These are phyloP conservation scores for Bruguiera gymnorhiza DNA, from an alignment of 345 rosid genomes.

Conservation along the genomic window DNA sequence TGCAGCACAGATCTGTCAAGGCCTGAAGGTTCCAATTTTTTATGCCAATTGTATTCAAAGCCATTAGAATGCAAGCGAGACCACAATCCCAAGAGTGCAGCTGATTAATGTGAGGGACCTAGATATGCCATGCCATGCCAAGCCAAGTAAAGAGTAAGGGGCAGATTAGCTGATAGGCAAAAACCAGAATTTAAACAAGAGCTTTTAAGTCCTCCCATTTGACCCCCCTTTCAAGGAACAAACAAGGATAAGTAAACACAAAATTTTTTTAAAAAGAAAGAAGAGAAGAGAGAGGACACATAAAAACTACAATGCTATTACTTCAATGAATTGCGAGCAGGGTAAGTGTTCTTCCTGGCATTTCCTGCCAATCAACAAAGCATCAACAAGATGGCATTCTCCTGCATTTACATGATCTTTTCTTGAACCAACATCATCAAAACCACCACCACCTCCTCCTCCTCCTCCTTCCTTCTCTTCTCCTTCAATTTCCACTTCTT, in stretches of 20 bases:
- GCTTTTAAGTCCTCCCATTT: neutral
- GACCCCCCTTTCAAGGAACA: neutral
- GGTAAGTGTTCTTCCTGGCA: conserved; percentile 33
- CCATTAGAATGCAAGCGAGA: conserved; percentile 88
- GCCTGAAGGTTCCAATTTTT: conserved; percentile 46
- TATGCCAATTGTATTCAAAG: conserved; percentile 67
- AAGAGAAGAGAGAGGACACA: neutral
- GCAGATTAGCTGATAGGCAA: neutral
- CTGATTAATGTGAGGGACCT: conserved; percentile 87
- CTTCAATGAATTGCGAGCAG: conserved; percentile 44
- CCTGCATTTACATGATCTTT: conserved; percentile 15
- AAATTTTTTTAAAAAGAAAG: neutral
- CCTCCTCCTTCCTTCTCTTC: neutral
- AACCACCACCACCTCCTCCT: neutral
- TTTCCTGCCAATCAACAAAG: conserved; percentile 25
- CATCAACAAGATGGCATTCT: conserved; percentile 2
- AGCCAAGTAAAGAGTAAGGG: neutral
- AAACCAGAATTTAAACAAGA: neutral
- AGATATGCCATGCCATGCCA: conserved; percentile 5
- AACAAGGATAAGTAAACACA: neutral
- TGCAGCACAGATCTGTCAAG: conserved; percentile 66
- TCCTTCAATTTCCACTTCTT: conserved; percentile 16
- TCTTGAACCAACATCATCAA: neutral
- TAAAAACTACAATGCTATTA: conserved; percentile 26
- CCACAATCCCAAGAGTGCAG: conserved; percentile 92